A percentile compares a stretch with the other conserved stretches of the same genome.
These are phyloP conservation scores for Nigrograna mackinnonii DNA, from an alignment of 2,329 filamentous ascomycete species.

Conservation along the genomic window DNA sequence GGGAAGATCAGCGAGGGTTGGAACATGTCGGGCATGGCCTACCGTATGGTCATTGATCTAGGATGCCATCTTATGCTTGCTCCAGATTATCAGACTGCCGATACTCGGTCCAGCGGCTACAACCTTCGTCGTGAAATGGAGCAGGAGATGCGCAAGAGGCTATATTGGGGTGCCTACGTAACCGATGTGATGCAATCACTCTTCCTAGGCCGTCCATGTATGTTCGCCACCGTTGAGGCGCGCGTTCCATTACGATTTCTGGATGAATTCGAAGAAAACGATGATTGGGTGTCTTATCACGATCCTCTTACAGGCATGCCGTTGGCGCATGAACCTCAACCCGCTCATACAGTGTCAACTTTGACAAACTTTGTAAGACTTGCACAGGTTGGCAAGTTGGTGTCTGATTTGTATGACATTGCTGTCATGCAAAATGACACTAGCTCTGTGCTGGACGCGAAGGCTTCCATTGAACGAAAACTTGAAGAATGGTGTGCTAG, in stretches of 20 bases:
- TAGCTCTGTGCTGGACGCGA: not conserved
- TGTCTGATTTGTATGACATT: not conserved
- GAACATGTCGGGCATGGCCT: not conserved
- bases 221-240: not conserved
- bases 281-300: not conserved
- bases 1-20: not conserved
- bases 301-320: not conserved
- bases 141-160: not conserved
- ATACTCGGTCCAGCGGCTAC: not conserved
- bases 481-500: not conserved
- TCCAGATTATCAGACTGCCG: not conserved
- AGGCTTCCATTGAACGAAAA: not conserved
- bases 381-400: not conserved
- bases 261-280: not conserved
- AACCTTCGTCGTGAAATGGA: not conserved
- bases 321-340: not conserved
- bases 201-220: not conserved
- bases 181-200: not conserved
- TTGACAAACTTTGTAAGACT: not conserved
- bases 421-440: slow-evolving; percentile 1
- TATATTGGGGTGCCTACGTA: not conserved
- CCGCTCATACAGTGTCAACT: not conserved
- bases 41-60: slow-evolving; percentile 1
- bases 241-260: not conserved
- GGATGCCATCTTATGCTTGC: not conserved